These are phyloP conservation scores for Neocucurbitaria cava DNA, from an alignment of 2,329 filamentous ascomycete species.

Conservation along the genomic window DNA sequence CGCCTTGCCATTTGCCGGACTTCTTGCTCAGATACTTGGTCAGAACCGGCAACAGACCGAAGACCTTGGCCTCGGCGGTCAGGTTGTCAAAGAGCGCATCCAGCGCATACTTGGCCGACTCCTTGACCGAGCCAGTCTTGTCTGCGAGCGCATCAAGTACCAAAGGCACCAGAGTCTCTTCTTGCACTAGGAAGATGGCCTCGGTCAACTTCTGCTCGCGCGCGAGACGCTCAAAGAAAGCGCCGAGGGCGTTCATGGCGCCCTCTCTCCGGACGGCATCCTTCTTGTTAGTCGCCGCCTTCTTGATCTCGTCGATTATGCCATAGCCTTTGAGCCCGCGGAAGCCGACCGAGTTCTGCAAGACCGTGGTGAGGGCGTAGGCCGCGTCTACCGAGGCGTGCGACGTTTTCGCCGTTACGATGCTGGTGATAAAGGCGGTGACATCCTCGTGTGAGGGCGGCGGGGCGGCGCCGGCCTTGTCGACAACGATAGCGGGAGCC, in stretches of 20 bases:
- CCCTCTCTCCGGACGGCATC: constrained; percentile 83
- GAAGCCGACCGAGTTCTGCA: constrained; percentile 70
- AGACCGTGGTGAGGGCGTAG: constrained; percentile 68
- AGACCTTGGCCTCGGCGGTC: constrained; percentile 80
- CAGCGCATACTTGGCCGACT: constrained; percentile 91
- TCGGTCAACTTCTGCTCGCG: constrained; percentile 79
- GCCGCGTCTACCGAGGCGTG: constrained; percentile 67
- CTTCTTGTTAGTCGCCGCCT: constrained; percentile 94
- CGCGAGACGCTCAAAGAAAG: constrained; percentile 89
- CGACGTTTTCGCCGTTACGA: constrained; percentile 60
- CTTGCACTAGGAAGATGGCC: constrained; percentile 80
- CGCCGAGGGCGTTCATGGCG: constrained; percentile 92
- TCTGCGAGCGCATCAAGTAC: constrained; percentile 88
- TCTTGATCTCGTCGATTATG: constrained; percentile 68
- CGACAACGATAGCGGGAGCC: constrained; percentile 55
- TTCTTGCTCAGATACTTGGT: constrained; percentile 78
- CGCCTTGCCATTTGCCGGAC: constrained; percentile 96
- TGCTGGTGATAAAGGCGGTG: constrained; percentile 50
- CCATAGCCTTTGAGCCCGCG: constrained; percentile 68
- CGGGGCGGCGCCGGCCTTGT: constrained; percentile 50
- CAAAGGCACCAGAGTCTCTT: constrained; percentile 73
- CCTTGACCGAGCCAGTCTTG: constrained; percentile 86
- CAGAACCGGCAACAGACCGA: constrained; percentile 80
- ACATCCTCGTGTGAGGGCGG: constrained; percentile 58
- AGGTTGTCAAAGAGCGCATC: constrained; percentile 85